Evolutionary conservation across 768 basidiomycete species (phyloP).

Genomic region (Boletus tomentosulus): DNA sequence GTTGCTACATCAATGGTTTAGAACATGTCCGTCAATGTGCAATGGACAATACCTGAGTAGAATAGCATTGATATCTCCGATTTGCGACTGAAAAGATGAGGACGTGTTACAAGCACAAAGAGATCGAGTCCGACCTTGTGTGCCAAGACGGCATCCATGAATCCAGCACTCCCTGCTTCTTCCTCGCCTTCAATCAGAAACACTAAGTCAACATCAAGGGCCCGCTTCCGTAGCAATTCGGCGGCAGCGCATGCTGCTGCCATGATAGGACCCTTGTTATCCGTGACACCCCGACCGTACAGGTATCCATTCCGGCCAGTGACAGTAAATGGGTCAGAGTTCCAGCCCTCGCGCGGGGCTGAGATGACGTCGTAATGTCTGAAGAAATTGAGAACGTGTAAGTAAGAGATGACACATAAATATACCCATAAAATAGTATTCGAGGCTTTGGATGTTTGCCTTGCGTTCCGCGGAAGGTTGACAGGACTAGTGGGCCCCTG

Average conservation of each 20-base stretch:
- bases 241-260: constrained; percentile 89
- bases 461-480: constrained; percentile 74
- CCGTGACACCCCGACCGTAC: constrained; percentile 88
- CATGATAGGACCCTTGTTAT: constrained; percentile 94
- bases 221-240: constrained; percentile 63
- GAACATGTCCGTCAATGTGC: not conserved
- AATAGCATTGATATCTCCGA: constrained; percentile 87
- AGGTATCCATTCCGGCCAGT: constrained; percentile 84
- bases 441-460: constrained; percentile 58
- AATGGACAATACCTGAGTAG: constrained; percentile 61
- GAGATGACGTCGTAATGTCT: constrained; percentile 98
- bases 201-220: constrained; percentile 81
- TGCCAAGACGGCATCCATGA: constrained; percentile 67
- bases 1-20: constrained; percentile 50
- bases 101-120: not conserved
- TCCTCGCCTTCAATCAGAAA: constrained; percentile 96
- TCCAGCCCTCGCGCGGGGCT: constrained; percentile 72
- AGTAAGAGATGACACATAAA: not conserved
- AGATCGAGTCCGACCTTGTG: constrained; percentile 55
- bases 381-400: not conserved
- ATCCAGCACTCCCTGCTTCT: constrained; percentile 88
- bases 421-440: constrained; percentile 87
- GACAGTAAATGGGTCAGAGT: constrained; percentile 77
- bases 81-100: constrained; percentile 50
- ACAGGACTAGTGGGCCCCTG: constrained; percentile 84